A percentile compares a stretch with the other conserved stretches of the same genome.
These are phyloP conservation scores for Datura wrightii DNA, from an alignment of 257 asterid genomes.

Conservation along the genomic window DNA sequence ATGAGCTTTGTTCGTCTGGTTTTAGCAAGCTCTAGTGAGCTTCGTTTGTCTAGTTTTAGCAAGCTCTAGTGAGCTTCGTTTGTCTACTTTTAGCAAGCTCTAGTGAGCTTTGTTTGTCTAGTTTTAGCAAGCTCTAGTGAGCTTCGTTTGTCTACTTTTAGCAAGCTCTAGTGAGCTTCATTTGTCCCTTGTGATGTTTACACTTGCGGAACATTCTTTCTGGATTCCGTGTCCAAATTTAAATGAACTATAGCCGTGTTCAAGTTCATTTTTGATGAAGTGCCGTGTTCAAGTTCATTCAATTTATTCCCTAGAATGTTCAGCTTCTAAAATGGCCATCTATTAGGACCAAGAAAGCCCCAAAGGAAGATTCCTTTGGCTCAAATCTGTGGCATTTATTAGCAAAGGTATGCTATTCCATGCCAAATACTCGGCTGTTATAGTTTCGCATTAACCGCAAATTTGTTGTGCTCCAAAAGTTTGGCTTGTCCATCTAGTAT, in stretches of 20 bases:
- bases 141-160: too few species aligned
- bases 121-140: too few species aligned
- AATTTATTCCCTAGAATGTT: not conserved
- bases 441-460: not conserved
- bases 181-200: not conserved
- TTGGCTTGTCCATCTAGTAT: not conserved
- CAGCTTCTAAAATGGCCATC: not conserved
- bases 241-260: not conserved
- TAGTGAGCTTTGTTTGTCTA: too few species aligned
- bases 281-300: not conserved
- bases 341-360: not conserved
- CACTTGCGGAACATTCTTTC: not conserved
- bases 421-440: not conserved
- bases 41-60: too few species aligned
- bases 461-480: conserved; percentile 4
- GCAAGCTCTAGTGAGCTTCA: too few species aligned
- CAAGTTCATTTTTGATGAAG: not conserved
- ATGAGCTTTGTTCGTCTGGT: too few species aligned
- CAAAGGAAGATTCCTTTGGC: conserved; percentile 6
- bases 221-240: not conserved
- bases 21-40: too few species aligned
- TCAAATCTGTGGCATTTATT: not conserved
- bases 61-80: too few species aligned
- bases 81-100: too few species aligned
- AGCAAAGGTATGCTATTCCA: not conserved